phyloP scores from a whole-genome alignment of 2,329 filamentous ascomycete genomes.

The Emmonsiellopsis sp. region DNA sequence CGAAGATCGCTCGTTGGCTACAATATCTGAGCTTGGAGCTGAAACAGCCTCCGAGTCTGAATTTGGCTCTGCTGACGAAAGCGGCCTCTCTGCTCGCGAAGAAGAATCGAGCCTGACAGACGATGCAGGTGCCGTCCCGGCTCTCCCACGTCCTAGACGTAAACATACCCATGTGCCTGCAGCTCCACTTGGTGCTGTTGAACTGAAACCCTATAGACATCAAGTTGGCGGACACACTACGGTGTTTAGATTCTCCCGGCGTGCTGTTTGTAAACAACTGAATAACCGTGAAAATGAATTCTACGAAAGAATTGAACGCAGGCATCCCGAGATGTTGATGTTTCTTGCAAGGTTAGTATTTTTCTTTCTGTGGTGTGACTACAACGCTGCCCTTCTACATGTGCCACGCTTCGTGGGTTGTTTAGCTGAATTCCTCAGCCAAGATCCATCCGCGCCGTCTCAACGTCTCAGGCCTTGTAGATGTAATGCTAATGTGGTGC shows the following conservation, averaged over 20 bases:
- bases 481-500: neutral
- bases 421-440: neutral
- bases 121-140: conserved; percentile 43
- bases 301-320: conserved; percentile 88
- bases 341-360: conserved; percentile 73
- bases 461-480: conserved; percentile 6
- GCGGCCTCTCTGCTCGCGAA: conserved; percentile 32
- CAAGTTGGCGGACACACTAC: conserved; percentile 97
- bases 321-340: conserved; percentile 78
- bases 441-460: neutral
- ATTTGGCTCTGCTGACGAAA: conserved; percentile 34
- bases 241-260: conserved; percentile 87
- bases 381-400: neutral
- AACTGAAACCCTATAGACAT: conserved; percentile 93
- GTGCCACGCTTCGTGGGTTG: neutral
- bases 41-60: conserved; percentile 40
- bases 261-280: conserved; percentile 94
- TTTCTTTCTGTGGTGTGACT: conserved; percentile 8
- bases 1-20: conserved; percentile 29
- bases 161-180: conserved; percentile 17
- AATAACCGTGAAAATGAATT: conserved; percentile 99
- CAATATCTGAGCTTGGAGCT: conserved; percentile 27
- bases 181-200: conserved; percentile 73
- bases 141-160: conserved; percentile 22
- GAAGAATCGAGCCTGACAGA: conserved; percentile 48